Base-by-base conservation (phyloP, 257 asterid species). In the Plantago elongata region DNA sequence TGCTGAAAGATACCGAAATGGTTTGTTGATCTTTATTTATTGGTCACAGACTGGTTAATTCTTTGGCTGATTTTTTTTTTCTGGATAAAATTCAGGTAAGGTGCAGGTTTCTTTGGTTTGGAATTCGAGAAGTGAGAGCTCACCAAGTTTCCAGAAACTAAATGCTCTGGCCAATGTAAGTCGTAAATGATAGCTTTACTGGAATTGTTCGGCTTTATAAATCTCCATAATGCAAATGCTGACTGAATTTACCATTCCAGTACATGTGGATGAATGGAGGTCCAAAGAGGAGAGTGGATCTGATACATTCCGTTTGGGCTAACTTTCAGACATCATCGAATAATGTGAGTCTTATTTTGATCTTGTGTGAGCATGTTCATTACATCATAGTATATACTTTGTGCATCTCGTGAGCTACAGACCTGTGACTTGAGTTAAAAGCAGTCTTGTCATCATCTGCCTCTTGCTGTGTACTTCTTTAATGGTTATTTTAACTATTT, bases 31-130 rank as follows among this genome's bases (percentile, higher is more conserved):
- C 62, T 57, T 34, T 61, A 43, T 13, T 54, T 44, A 43, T 15
- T 45, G 48, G 66, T 45, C 44, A 42, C 56, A n/a, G 59, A 55
- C 50, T 61, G 17, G 65, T 51, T 66, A 67, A 54, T 38, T 27
- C 45, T 63, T 13, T 55, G 61, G 68, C 63, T 75, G 34, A 72
- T 70, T 58, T 54, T 44, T 61, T 51, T 72, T 22, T 22, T 40
- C 43, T 69, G 66, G 52, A 51, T 46, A 27, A 72, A 71, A 10
- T 72, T 60, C 83, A 88, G 98, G 98, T 66, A 90, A 77, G 79
- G 98, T 91, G 76, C 96, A 88, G 90, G 84, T 91, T 69, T 56
- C 95, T 43, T 77, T 91, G 80, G 98, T 91, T 72, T 91, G 98
- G 98, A 91, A 91, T 73, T 79, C 94, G 8, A 81, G 94, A 75